phyloP scores from a whole-genome alignment of 1,139 yeast species.

The Nakaseomyces kungkrabaensis region DNA sequence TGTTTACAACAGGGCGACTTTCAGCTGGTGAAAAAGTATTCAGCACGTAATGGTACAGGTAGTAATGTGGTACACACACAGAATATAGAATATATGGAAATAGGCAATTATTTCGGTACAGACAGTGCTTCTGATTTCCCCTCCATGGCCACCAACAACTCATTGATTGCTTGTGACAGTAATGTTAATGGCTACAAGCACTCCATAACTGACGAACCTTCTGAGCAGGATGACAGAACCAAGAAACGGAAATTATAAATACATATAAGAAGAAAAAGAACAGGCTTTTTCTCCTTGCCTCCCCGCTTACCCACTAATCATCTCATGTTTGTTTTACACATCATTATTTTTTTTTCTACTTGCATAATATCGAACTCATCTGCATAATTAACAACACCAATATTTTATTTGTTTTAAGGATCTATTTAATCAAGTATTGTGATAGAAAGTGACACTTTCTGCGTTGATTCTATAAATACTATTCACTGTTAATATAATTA shows the following conservation, averaged over 20 bases:
- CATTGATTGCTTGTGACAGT: not conserved
- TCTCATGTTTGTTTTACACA: no score
- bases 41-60: not conserved
- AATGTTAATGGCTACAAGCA: not conserved
- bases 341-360: no score
- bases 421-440: no score
- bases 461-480: no score
- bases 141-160: not conserved
- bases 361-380: no score
- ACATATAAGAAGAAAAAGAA: no score
- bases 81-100: not conserved
- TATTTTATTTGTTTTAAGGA: no score
- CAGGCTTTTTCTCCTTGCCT: no score
- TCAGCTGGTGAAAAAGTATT: conserved; percentile 11
- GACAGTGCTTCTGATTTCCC: not conserved
- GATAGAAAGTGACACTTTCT: no score
- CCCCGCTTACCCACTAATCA: no score
- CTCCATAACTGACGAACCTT: not conserved
- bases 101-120: not conserved
- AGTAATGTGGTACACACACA: not conserved
- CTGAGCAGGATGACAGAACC: not conserved
- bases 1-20: conserved; percentile 19
- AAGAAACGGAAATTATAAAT: not conserved
- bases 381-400: no score
- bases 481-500: no score